Percentiles rank a stretch among this genome's conserved stretches.
phyloP scores from a whole-genome alignment of 2,329 filamentous ascomycete species.

The Myriosclerotinia duriaeana region DNA sequence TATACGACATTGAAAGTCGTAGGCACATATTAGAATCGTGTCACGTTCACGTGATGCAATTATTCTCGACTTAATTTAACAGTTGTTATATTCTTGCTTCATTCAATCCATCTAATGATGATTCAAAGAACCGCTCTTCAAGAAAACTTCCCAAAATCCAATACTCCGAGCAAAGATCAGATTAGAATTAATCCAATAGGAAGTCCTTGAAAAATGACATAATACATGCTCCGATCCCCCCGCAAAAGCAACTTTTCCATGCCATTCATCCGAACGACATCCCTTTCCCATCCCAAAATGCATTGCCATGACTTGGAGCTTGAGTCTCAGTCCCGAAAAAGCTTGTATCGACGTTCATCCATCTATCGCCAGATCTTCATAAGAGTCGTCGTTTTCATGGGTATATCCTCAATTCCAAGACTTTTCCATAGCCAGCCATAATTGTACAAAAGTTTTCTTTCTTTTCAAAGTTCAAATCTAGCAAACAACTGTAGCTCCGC shows the following conservation, averaged over 20 bases:
- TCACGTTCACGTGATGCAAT: background rate
- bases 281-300: constrained; percentile 8
- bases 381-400: background rate
- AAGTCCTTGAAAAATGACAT: background rate
- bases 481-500: constrained; percentile 68
- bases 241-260: constrained; percentile 20
- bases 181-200: background rate
- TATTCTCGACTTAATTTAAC: background rate
- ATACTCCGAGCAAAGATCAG: constrained; percentile 13
- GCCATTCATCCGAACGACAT: constrained; percentile 6
- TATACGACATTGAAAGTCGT: background rate
- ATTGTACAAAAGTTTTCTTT: constrained; percentile 16
- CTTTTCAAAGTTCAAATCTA: constrained; percentile 26
- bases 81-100: constrained; percentile 1
- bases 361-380: constrained; percentile 12
- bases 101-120: background rate
- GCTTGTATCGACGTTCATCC: background rate
- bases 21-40: background rate
- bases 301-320: background rate
- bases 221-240: constrained; percentile 12
- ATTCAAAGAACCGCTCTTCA: background rate
- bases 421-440: constrained; percentile 12
- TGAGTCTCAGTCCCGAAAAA: background rate
- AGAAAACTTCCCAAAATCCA: background rate
- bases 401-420: constrained; percentile 12